These are phyloP conservation scores for Strobilomyces dryophilus DNA, from an alignment of 768 basidiomycete genomes.

Conservation along the genomic window DNA sequence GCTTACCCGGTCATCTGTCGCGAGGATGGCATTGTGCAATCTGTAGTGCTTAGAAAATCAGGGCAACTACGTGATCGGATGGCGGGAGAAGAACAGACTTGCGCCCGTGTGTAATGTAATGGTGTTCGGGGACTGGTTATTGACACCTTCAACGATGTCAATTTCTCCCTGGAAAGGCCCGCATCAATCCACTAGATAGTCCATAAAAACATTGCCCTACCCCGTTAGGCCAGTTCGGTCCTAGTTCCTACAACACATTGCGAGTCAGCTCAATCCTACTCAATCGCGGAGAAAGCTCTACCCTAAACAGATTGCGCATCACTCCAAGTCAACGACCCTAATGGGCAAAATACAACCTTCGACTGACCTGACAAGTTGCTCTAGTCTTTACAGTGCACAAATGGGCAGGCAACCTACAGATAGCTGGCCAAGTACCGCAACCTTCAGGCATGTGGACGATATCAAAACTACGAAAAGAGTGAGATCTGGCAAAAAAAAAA, in stretches of 20 bases:
- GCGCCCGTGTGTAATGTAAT: constrained; percentile 29
- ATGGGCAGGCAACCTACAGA: constrained; percentile 24
- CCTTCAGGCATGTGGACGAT: constrained; percentile 37
- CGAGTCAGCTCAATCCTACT: too few relatives aligned
- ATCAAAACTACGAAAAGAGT: constrained; percentile 27
- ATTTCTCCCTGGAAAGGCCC: constrained; percentile 23
- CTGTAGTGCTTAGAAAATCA: constrained; percentile 7
- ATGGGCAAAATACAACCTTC: background rate
- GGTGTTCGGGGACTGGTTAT: constrained; percentile 23
- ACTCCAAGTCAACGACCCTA: background rate
- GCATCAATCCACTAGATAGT: background rate
- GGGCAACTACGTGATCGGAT: background rate
- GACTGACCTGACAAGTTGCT: constrained; percentile 12
- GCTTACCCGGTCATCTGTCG: constrained; percentile 30
- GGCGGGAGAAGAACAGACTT: constrained; percentile 8
- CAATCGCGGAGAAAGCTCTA: background rate
- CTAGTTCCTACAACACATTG: constrained; percentile 22
- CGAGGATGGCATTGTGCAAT: constrained; percentile 33
- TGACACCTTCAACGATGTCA: constrained; percentile 35
- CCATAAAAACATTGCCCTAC: background rate
- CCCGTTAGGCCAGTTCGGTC: constrained; percentile 25
- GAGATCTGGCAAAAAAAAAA: background rate
- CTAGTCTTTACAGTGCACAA: background rate
- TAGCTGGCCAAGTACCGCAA: constrained; percentile 38
- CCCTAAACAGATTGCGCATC: constrained; percentile 14